Evolutionary conservation across 306 rosid species (phyloP).

Genomic region (Ziziphus jujuba): DNA sequence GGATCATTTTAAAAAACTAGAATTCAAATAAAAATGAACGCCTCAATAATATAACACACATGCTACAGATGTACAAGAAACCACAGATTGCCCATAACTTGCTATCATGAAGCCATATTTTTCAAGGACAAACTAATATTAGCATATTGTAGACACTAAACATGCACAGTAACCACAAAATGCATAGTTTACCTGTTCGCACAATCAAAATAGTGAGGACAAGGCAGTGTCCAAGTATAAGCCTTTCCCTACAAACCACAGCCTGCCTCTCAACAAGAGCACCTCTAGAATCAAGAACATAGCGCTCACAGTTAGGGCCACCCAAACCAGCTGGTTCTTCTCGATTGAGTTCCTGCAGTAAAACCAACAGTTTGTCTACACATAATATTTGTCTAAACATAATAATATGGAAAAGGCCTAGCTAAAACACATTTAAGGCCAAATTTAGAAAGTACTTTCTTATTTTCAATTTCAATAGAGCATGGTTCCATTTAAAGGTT

Average conservation of each 20-base stretch:
- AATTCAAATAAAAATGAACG: too few species aligned
- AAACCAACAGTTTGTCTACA: not conserved
- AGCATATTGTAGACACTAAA: conserved; percentile 9
- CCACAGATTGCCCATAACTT: not conserved
- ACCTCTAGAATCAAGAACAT: conserved; percentile 91
- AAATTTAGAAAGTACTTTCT: conserved; percentile 5
- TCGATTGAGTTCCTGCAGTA: conserved; percentile 80
- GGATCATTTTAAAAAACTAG: not conserved
- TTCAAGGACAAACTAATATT: not conserved
- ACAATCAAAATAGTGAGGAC: conserved; percentile 78
- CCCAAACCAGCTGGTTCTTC: conserved; percentile 97
- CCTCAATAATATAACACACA: not conserved
- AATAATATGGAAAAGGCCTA: not conserved
- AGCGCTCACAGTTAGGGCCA: conserved; percentile 81
- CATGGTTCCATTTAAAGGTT: not conserved
- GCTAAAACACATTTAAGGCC: conserved; percentile 5
- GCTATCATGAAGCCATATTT: not conserved
- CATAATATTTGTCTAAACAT: not conserved
- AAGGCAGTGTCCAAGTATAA: conserved; percentile 87
- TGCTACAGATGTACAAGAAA: not conserved
- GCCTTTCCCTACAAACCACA: conserved; percentile 91
- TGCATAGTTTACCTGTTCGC: conserved; percentile 59
- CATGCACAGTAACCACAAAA: conserved; percentile 22
- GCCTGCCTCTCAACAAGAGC: conserved; percentile 91
- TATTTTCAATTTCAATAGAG: not conserved